Base-by-base conservation (phyloP, 371 early-diverging fungal species). In the Mortierella polycephala region DNA sequence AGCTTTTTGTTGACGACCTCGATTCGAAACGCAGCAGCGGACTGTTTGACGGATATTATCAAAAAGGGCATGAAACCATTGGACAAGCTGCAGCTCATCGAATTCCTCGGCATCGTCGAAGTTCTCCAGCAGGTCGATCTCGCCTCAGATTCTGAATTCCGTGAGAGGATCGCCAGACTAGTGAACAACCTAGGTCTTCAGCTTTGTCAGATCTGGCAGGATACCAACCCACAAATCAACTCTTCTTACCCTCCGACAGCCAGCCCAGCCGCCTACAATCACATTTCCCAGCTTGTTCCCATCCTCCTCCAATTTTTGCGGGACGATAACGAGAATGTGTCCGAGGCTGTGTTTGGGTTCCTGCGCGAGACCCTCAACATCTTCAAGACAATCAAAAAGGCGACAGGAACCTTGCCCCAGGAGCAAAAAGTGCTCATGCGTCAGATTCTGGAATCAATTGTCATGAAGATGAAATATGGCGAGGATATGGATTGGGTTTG, bases 61-160 rank as follows among this genome's bases (percentile, higher is more conserved):
- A 88, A 87, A 64, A 98, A 98, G 73, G 98, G 98, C 40, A 98
- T 97, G 98, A 85, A 88, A 58, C 90, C 95, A 0, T 61, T 85
- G 64, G 97, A 97, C 68, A 97, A 97, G 82, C 81, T 97, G 54
- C 88, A 87, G 49, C 86, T 98, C 74, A 87, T 97, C 60, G 92
- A 92, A 81, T 85, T 91, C 69, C 86, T 98, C 47, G 87, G 90
- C 62, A 72, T 96, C 11, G 86, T 91, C 5, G 87, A 88, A 12
- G 84, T 92, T 1, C 75, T 96, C 74, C 81, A 80, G 54, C 80
- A 74, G 46, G 50, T 74, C 39, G 80, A 80, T 49, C 62, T 80
- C 42, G 55, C 80, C 7, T 86, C 85, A 51, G 92, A 93, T 41
- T 81, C 85, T 1, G 93, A 93, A 23, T 95, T 96, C 85, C 90